Evolutionary conservation across 1,284 basidiomycete species (phyloP), one percentile per base, ranked within the genome.

Genomic region (Ustilago vetiveriae): DNA sequence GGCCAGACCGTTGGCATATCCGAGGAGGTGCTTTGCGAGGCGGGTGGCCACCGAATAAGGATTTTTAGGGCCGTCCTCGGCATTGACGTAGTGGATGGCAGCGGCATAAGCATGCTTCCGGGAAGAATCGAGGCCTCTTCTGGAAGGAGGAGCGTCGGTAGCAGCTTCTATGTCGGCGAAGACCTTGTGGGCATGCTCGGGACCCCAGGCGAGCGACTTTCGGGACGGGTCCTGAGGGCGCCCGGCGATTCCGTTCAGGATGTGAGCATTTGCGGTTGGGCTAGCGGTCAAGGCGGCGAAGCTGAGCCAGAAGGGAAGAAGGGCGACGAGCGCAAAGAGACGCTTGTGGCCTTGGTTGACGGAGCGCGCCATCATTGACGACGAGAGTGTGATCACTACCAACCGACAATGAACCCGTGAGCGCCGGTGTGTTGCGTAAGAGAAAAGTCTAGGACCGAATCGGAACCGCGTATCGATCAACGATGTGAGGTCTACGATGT

Each of bases 191-290:
- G 30, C 24, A 38, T 75, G 72, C 36, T 68, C 56, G 35, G 69
- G 72, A 40, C 72, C 72, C 62, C 67, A 75, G 14, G 62, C 59
- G 14, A 75, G 64, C 39, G 72, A 75, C 63, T 75, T 75, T 46
- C 72, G 57, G 7, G 67, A 49, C 16, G 67, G 62, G 24, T 70
- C 67, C 39, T 51, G 49, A n/a, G 60, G 62, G 32, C 60, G 60
- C 30, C 45, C 32, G 26, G 48, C 29, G 24, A 47, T 27, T 33
- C 17, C 29, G 29, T 44, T 36, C 24, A 70, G 32, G 37, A 60
- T 26, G 17, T 44, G 40, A 10, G 67, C 56, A 46, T 56, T 45
- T n/a, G 46, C 41, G 9, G n/a, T 3, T 10, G 67, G 44, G 9
- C 33, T n/a, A 23, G 45, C 29, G 33, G 57, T 30, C 26, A 65